Evolutionary conservation across 2,329 filamentous ascomycete species (phyloP), one percentile per base, ranked within the genome.

Genomic region (Cladosporium sp.): DNA sequence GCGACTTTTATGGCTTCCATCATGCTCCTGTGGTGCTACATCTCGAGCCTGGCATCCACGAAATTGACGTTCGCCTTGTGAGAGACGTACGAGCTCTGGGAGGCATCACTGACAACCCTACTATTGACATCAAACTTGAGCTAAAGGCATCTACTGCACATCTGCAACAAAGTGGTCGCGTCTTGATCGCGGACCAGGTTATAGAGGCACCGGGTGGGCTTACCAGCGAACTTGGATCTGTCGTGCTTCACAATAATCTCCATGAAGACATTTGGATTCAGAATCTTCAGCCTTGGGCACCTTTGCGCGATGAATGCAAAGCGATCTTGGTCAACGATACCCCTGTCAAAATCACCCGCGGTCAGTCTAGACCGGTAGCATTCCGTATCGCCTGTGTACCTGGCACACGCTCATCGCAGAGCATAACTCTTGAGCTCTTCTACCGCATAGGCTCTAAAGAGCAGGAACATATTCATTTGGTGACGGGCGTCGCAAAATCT

Each of bases 1-100:
- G 82, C 12, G 83, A 85, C 67, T 80, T 79, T 56, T 86, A 82
- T 68, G 72, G 72, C 11, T 84, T 78, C 65, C 72, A 76, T 3
- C 76, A 75, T 62, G 78, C 78, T 6, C 82, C 83, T 5, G 65
- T 78, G 20, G 75, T 83, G 2, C 62, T 84, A 14, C 73, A 76
- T 42, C 73, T 85, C 14, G 61, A 68, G 2, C 79, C 80, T 19
- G 83, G 83, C 19, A 61, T 61, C 14, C 82, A 85, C 70, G 69
- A 68, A 25, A 66, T 86, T 49, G 80, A 84, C 62, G 40, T 84
- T 11, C 78, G 82, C 28, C 70, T 84, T 4, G 72, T 81, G 15
- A 76, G 82, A 62, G 83, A 85, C 71, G 79, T 84, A n/a, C 74
- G 83, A 59, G 77, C 79, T 6, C 78, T 83, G 68, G 82, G 82